Evolutionary conservation across 2,329 filamentous ascomycete species (phyloP).

Genomic region (Arthrobotrys entomopaga): DNA sequence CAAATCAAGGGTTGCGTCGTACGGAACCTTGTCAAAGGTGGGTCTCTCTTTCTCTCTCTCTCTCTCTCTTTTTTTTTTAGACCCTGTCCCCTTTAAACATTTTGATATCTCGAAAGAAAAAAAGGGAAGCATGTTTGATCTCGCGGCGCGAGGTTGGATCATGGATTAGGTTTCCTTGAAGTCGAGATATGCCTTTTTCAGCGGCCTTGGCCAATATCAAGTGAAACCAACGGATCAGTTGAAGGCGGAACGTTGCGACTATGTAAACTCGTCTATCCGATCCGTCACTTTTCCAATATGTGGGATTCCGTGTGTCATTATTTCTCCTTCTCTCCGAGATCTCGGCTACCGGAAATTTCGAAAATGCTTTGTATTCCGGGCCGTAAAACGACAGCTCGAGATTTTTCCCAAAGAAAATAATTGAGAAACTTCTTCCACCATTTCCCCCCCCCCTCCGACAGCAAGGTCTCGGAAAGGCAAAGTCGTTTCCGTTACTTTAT

Average conservation of each 20-base stretch:
- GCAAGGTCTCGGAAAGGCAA: not conserved
- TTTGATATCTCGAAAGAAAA: no score
- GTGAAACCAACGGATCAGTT: no score
- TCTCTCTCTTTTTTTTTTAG: no score
- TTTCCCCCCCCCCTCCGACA: no score
- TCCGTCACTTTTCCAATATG: constrained; percentile 25
- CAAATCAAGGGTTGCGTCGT: not conserved
- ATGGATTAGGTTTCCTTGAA: not conserved
- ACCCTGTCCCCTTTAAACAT: no score
- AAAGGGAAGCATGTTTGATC: no score
- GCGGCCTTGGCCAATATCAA: no score
- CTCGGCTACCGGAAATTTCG: not conserved
- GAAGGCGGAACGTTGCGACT: not conserved
- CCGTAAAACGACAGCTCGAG: not conserved
- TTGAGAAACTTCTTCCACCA: no score
- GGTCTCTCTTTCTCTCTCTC: not conserved
- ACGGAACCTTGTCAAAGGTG: not conserved
- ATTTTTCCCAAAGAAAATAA: not conserved
- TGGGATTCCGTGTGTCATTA: constrained; percentile 9
- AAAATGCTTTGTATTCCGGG: constrained; percentile 7
- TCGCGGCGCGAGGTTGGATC: no score
- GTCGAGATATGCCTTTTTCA: not conserved
- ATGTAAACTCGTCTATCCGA: constrained; percentile 19
- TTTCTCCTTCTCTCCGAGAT: constrained; percentile 25
- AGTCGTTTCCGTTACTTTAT: constrained; percentile 7